These are phyloP conservation scores for Salix purpurea DNA, from an alignment of 345 rosid species.

Conservation along the genomic window DNA sequence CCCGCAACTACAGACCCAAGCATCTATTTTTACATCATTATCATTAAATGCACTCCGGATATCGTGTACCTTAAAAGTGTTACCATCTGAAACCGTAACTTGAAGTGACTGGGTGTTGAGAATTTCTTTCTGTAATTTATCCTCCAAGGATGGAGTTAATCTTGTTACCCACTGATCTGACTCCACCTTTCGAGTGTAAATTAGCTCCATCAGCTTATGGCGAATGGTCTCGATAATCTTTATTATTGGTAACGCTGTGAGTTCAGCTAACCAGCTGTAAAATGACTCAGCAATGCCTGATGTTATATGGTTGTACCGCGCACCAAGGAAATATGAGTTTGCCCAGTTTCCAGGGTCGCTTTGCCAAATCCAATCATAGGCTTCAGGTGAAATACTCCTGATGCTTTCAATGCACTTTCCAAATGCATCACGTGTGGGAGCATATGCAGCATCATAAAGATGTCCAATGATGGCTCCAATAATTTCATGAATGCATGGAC, in stretches of 20 bases:
- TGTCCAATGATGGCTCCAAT: slow-evolving; percentile 11
- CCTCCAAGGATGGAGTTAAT: slow-evolving; percentile 24
- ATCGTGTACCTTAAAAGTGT: slow-evolving; percentile 14
- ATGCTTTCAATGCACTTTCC: slow-evolving; percentile 14
- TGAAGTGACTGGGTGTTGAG: slow-evolving; percentile 18
- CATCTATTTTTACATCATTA: slow-evolving; percentile 9
- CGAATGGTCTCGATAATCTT: slow-evolving; percentile 33
- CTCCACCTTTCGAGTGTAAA: slow-evolving; percentile 26
- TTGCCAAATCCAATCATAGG: slow-evolving; percentile 20
- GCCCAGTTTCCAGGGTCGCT: slow-evolving; percentile 28
- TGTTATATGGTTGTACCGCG: slow-evolving; percentile 12
- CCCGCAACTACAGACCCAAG: slow-evolving; percentile 21
- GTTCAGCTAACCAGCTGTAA: slow-evolving; percentile 35
- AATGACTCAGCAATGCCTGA: slow-evolving; percentile 21
- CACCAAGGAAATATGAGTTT: slow-evolving; percentile 20
- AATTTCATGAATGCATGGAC: slow-evolving; percentile 22
- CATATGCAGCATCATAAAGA: slow-evolving; percentile 25
- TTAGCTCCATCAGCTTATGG: slow-evolving; percentile 22
- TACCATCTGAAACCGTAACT: not conserved
- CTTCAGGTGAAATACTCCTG: slow-evolving; percentile 25
- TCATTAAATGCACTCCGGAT: slow-evolving; percentile 1
- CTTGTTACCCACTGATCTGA: slow-evolving; percentile 24
- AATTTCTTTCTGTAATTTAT: slow-evolving; percentile 22
- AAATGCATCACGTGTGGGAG: slow-evolving; percentile 22
- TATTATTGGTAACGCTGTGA: slow-evolving; percentile 14